These are phyloP conservation scores for Paecilomyces sp. DNA, from an alignment of 2,329 filamentous ascomycete species.

Conservation along the genomic window DNA sequence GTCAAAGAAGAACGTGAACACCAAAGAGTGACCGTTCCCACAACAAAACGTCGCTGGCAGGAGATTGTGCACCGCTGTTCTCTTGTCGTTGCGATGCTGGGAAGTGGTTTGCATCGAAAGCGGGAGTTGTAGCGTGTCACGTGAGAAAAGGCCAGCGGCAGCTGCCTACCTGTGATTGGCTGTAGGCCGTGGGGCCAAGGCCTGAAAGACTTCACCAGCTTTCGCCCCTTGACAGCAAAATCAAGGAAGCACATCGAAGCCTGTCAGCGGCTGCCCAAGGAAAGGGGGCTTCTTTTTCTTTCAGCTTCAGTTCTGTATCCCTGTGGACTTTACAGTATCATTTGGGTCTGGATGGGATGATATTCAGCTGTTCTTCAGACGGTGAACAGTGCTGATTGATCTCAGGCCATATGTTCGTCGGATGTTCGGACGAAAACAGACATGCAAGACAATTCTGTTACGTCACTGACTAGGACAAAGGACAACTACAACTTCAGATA, in stretches of 20 bases:
- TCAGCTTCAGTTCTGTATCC: neutral
- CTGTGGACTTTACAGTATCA: neutral
- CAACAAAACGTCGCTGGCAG: neutral
- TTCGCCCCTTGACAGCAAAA: neutral
- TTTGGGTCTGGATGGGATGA: neutral
- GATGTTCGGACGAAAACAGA: neutral
- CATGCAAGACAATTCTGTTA: neutral
- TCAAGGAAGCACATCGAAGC: neutral
- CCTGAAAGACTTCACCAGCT: neutral
- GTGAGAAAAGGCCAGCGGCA: slow-evolving; percentile 14
- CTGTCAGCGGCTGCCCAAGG: neutral
- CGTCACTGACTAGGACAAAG: neutral
- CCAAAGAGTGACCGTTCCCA: neutral
- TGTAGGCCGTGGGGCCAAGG: slow-evolving; percentile 14
- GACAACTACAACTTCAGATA: neutral
- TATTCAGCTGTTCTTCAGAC: neutral
- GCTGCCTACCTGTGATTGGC: slow-evolving; percentile 18
- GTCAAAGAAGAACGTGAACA: slow-evolving; percentile 1
- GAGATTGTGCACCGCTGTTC: slow-evolving; percentile 13
- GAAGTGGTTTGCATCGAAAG: slow-evolving; percentile 35
- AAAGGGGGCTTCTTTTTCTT: neutral
- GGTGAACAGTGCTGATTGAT: neutral
- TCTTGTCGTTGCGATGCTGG: slow-evolving; percentile 16
- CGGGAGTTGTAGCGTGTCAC: slow-evolving; percentile 26
- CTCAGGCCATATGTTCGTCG: neutral